Evolutionary conservation across 768 basidiomycete genomes (phyloP), one percentile per base, ranked within the genome.

Genomic region (Trametes villosa): DNA sequence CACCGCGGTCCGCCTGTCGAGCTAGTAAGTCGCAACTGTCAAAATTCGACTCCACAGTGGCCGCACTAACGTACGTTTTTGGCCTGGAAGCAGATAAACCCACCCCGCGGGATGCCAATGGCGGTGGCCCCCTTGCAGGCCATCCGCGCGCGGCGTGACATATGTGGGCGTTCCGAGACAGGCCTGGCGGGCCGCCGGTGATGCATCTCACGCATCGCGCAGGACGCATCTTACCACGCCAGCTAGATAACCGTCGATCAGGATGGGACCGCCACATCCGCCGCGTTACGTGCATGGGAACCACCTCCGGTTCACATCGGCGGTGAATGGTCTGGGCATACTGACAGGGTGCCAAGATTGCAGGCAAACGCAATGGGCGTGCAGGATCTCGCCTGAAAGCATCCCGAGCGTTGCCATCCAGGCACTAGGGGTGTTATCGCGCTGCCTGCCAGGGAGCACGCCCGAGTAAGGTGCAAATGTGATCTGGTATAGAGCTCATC

Each of bases 161-260:
- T 27, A 44, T 45, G 42, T 54, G 53, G 53, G 53, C 53, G 53
- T 54, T 44, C 53, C 53, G 53, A 54, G 34, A 26, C 34, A 40
- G 17, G 41, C 18, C 17, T 33, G 29, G n/a, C 6, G 17, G 38
- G 24, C 29, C 3, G 12, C 50, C 18, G 13, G 4, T 18, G 24
- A 38, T 13, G 24, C 20, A 44, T 54, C 53, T 44, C 53, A 54
- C 53, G 53, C 22, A 31, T 27, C 27, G 30, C 41, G 7, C 7
- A 11, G 22, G 11, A 54, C 31, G 15, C 41, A 41, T 54, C 42
- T 53, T 41, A n/a, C 41, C 53, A 54, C 41, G 30, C 53, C 42
- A n/a, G 41, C n/a, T 45, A 31, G 29, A 44, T 54, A 44, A 45
- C 41, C 53, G 53, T 26, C 53, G 30, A 29, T 55, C 27, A 55